phyloP scores from a whole-genome alignment of 352 stramenopile genomes.

The Phytophthora boehmeriae region DNA sequence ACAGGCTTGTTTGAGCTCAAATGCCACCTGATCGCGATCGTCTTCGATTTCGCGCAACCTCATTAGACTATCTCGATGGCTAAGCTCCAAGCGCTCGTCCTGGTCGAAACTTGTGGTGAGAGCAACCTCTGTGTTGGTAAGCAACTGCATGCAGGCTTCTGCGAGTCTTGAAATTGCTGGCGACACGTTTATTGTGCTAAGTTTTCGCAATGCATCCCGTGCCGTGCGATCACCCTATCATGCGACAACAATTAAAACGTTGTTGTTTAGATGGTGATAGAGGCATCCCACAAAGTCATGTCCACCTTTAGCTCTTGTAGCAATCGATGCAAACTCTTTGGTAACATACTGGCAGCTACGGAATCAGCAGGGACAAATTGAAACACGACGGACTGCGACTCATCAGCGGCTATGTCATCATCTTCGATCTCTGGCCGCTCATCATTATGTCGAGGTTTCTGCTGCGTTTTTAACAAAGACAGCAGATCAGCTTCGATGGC shows the following conservation, averaged over 20 bases:
- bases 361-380: conserved; percentile 15
- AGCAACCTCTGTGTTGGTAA: conserved; percentile 41
- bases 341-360: conserved; percentile 23
- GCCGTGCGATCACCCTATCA: conserved; percentile 45
- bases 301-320: conserved; percentile 32
- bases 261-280: background rate
- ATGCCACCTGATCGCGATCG: conserved; percentile 62
- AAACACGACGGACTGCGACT: conserved; percentile 14
- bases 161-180: conserved; percentile 39
- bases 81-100: conserved; percentile 38
- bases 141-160: conserved; percentile 45
- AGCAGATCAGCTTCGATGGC: conserved; percentile 27
- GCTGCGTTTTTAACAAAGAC: conserved; percentile 13
- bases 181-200: conserved; percentile 48
- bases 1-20: conserved; percentile 55
- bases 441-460: conserved; percentile 10
- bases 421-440: conserved; percentile 29
- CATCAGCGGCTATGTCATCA: conserved; percentile 10
- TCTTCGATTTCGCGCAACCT: conserved; percentile 68
- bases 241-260: background rate
- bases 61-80: conserved; percentile 52
- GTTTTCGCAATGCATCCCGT: conserved; percentile 44
- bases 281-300: background rate
- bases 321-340: conserved; percentile 40
- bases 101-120: conserved; percentile 63